Evolutionary conservation across 495 filamentous ascomycete genomes (phyloP).

Genomic region (Articulospora tetracladia): DNA sequence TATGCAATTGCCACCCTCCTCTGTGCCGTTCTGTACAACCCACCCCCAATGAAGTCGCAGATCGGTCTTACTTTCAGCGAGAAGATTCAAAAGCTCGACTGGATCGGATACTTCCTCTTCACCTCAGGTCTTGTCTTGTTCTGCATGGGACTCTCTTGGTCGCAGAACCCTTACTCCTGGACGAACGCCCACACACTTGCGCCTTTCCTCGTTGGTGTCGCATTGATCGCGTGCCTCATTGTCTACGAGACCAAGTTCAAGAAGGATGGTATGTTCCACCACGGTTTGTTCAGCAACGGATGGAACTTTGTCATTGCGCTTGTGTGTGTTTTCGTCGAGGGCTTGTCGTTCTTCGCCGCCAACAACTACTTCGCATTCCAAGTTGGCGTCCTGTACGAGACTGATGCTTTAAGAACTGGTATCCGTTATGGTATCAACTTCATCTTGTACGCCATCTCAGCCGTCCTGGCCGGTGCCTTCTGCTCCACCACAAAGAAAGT

Average conservation of each 20-base stretch:
- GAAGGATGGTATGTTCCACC: slow-evolving; percentile 36
- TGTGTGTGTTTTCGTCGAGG: slow-evolving; percentile 29
- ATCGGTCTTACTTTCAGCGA: slow-evolving; percentile 15
- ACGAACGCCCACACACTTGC: slow-evolving; percentile 27
- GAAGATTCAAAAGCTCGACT: slow-evolving; percentile 31
- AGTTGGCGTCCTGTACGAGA: slow-evolving; percentile 22
- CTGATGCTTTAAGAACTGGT: slow-evolving; percentile 24
- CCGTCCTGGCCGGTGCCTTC: slow-evolving; percentile 22
- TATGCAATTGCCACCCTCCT: slow-evolving; percentile 23
- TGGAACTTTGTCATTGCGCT: slow-evolving; percentile 30
- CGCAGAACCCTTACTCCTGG: slow-evolving; percentile 34
- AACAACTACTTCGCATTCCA: slow-evolving; percentile 36
- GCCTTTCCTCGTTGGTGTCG: slow-evolving; percentile 28
- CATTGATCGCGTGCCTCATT: slow-evolving; percentile 15
- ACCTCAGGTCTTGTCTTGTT: slow-evolving; percentile 28
- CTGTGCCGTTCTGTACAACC: slow-evolving; percentile 26
- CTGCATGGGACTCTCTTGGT: slow-evolving; percentile 32
- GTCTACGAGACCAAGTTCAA: slow-evolving; percentile 29
- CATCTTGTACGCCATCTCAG: slow-evolving; percentile 14
- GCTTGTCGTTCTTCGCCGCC: slow-evolving; percentile 31
- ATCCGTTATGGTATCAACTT: slow-evolving; percentile 27
- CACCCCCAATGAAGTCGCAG: slow-evolving; percentile 18
- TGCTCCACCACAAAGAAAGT: slow-evolving; percentile 23
- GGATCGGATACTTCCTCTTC: slow-evolving; percentile 31
- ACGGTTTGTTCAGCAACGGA: slow-evolving; percentile 27